phyloP scores from a whole-genome alignment of 108 stramenopile species.

The Cyclotella baltica region DNA sequence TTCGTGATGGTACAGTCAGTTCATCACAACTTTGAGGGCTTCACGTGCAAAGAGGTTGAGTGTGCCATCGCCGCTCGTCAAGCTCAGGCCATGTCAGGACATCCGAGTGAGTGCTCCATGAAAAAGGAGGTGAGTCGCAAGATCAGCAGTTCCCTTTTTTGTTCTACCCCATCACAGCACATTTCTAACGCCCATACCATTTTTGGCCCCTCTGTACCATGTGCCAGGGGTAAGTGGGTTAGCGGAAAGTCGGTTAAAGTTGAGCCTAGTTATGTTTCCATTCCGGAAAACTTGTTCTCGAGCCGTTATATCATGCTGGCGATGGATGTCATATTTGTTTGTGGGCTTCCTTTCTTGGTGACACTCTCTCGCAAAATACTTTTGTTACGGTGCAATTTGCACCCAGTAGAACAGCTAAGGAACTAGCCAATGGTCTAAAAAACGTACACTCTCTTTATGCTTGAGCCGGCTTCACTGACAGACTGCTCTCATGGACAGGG shows the following conservation, averaged over 20 bases:
- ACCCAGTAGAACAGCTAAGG: conserved; percentile 8
- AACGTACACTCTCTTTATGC: conserved; percentile 29
- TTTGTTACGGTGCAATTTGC: conserved; percentile 22
- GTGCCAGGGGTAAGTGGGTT: conserved; percentile 16
- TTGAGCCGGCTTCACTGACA: conserved; percentile 39
- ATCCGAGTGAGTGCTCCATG: background rate
- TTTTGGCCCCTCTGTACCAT: conserved; percentile 27
- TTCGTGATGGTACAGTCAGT: conserved; percentile 13
- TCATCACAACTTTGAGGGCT: conserved; percentile 20
- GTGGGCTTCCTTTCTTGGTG: conserved; percentile 20
- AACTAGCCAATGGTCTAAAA: conserved; percentile 17
- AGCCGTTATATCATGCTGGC: conserved; percentile 35
- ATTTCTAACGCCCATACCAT: conserved; percentile 23
- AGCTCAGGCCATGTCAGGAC: background rate
- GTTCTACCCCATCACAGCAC: conserved; percentile 12
- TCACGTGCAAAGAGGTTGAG: conserved; percentile 18
- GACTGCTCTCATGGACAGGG: conserved; percentile 18
- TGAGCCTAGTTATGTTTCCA: conserved; percentile 11
- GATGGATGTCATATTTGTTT: conserved; percentile 42
- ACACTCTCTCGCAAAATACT: conserved; percentile 13
- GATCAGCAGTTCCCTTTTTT: conserved; percentile 14
- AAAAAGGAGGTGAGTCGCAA: background rate
- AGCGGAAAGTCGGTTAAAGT: conserved; percentile 25
- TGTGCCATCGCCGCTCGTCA: conserved; percentile 9
- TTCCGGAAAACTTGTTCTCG: conserved; percentile 29